Evolutionary conservation across 2,329 filamentous ascomycete genomes (phyloP), one percentile per base, ranked within the genome.

Genomic region (Cryphonectria nitschkei): DNA sequence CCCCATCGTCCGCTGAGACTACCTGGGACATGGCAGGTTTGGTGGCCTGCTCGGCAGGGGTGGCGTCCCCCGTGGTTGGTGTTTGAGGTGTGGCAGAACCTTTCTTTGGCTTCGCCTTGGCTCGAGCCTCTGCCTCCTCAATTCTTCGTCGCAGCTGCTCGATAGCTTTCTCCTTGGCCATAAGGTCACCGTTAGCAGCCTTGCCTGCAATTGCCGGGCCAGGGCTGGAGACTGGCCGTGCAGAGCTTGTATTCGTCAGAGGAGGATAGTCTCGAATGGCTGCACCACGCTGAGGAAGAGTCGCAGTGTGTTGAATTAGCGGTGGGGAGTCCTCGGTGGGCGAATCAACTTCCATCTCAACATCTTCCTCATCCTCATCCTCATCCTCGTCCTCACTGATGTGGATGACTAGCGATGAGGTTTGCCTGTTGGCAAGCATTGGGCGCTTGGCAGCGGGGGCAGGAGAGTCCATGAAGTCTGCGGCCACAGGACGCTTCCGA

Each of bases 381-480:
- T 83, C 37, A 77, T 87, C 85, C 8, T 83, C 85, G 34, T 84
- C 88, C 39, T 97, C 95, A 77, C 93, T 97, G 54, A 97, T 91
- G 74, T 97, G 89, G 75, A 97, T 97, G 54, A 97, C 88, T 67
- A 97, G 87, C 2, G 87, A 87, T 65, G 89, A 85, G 34, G 90
- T 85, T 67, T 86, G 82, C 34, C 85, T 84, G 63, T 83, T 84
- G 61, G 90, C 88, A 16, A 87, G 88, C 75, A 91, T 90, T 4
- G 89, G 87, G 65, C 90, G 88, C 75, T 92, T 93, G 22, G 80
- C 76, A 16, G 81, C 77, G 1, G 80, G 76, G 19, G 81, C 77
- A 0, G 83, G 81, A 29, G 84, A 82, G n/a, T 88, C 87, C 72
- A 92, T 89, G 73, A 92, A 90, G 76, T 94, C 92, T 5, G 91